phyloP scores from a whole-genome alignment of 345 rosid genomes.

The Corchorus olitorius region DNA sequence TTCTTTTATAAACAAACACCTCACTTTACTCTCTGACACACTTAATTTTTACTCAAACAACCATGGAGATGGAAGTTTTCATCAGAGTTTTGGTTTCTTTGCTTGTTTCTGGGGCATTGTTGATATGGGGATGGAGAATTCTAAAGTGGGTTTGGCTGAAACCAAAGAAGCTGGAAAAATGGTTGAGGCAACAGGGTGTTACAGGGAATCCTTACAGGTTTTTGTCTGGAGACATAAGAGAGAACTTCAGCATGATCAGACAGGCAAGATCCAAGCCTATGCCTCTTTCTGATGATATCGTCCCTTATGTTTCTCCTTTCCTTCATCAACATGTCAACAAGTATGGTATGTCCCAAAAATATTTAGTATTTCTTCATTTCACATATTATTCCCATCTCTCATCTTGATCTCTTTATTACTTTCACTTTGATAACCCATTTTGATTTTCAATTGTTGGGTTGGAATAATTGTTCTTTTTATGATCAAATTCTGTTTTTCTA shows the following conservation, averaged over 20 bases:
- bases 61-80: neutral
- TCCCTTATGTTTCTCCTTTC: constrained; percentile 43
- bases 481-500: too few species aligned
- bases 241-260: constrained; percentile 28
- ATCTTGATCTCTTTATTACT: too few species aligned
- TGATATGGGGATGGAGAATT: constrained; percentile 13
- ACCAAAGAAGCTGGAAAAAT: constrained; percentile 43
- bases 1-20: too few species aligned
- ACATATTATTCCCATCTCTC: too few species aligned
- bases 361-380: too few species aligned
- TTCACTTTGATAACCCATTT: too few species aligned
- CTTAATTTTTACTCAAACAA: neutral
- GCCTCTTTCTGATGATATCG: constrained; percentile 24
- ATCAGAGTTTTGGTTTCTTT: neutral
- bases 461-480: too few species aligned
- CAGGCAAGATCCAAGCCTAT: constrained; percentile 43
- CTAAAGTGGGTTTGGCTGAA: neutral
- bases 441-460: too few species aligned
- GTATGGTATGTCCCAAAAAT: constrained; percentile 29
- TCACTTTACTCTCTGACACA: too few species aligned
- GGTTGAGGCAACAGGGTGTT: constrained; percentile 47
- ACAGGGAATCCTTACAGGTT: constrained; percentile 43
- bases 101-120: neutral
- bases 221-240: constrained; percentile 43
- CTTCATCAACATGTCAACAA: constrained; percentile 32